phyloP scores from a whole-genome alignment of 257 asterid species.

The Solanum habrochaites region DNA sequence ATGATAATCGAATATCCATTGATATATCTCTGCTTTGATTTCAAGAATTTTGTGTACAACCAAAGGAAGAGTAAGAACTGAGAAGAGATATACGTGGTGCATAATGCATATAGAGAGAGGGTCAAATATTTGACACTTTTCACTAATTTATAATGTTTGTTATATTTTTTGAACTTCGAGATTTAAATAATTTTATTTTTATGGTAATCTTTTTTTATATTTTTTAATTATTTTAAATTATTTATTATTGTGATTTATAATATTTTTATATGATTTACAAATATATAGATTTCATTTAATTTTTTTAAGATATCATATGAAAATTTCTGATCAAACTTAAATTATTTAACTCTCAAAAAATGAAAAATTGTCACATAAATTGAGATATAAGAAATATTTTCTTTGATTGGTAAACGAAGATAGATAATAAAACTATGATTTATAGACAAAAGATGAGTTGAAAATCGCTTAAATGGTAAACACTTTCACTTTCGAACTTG shows the following conservation, averaged over 20 bases:
- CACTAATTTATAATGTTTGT: no score
- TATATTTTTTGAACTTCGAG: no score
- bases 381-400: fast-evolving
- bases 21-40: background rate
- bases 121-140: background rate
- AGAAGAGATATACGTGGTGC: background rate
- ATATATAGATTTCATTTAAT: no score
- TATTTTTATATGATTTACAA: no score
- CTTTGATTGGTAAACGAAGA: background rate
- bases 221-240: no score
- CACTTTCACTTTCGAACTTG: background rate
- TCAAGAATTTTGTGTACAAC: background rate
- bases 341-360: no score
- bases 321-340: no score
- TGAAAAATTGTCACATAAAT: no score
- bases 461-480: background rate
- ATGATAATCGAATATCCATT: slow-evolving; percentile 44
- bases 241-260: no score
- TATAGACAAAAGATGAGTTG: no score
- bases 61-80: background rate
- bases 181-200: no score
- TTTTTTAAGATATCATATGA: fast-evolving
- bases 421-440: background rate
- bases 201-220: fast-evolving
- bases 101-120: background rate